Evolutionary conservation across 495 filamentous ascomycete genomes (phyloP).

Genomic region (Amorphotheca resinae): DNA sequence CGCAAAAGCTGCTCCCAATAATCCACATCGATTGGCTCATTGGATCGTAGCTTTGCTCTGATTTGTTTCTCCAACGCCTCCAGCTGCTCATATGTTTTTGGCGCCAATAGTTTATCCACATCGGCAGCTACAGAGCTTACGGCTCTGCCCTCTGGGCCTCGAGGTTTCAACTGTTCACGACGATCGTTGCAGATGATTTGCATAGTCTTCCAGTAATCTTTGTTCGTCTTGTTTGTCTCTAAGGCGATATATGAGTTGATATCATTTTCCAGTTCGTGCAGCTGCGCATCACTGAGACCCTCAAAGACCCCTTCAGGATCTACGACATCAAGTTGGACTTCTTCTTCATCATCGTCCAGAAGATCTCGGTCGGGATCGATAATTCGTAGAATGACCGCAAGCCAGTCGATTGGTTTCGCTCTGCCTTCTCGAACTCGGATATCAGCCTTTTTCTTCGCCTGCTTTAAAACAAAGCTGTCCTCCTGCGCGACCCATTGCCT

Average conservation of each 20-base stretch:
- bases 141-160: constrained; percentile 52
- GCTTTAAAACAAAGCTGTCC: constrained; percentile 90
- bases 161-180: constrained; percentile 49
- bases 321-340: constrained; percentile 57
- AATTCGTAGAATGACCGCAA: constrained; percentile 80
- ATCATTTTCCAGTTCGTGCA: constrained; percentile 71
- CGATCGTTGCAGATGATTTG: constrained; percentile 74
- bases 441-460: constrained; percentile 95
- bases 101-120: constrained; percentile 72
- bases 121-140: constrained; percentile 74
- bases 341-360: constrained; percentile 81
- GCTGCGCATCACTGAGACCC: constrained; percentile 52
- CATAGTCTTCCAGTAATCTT: constrained; percentile 88
- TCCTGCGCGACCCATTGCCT: constrained; percentile 84
- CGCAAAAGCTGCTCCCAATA: constrained; percentile 92
- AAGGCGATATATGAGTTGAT: constrained; percentile 75
- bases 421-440: constrained; percentile 90
- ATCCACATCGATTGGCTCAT: constrained; percentile 89
- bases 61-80: constrained; percentile 77
- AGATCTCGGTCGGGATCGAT: constrained; percentile 69
- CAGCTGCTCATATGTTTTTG: constrained; percentile 80
- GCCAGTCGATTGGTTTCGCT: constrained; percentile 89
- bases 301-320: constrained; percentile 77
- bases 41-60: constrained; percentile 64
- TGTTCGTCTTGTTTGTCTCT: constrained; percentile 64